phyloP scores from a whole-genome alignment of 1,284 basidiomycete species.

The Meripilus lineatus region DNA sequence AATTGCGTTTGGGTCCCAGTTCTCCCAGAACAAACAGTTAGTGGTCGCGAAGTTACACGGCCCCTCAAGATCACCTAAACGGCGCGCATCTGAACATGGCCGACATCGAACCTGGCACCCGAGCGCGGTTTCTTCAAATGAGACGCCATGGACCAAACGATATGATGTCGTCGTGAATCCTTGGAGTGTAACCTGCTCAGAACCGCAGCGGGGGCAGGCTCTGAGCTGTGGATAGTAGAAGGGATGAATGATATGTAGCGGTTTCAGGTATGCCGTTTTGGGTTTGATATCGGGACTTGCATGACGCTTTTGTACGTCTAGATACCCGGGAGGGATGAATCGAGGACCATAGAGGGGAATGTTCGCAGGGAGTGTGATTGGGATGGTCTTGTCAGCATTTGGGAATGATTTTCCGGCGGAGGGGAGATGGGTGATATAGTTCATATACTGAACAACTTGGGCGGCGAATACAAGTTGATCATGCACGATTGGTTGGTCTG shows the following conservation, averaged over 20 bases:
- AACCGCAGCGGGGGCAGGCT: slow-evolving; percentile 13
- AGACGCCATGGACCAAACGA: slow-evolving; percentile 13
- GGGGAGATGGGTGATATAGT: background rate
- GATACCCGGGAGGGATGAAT: slow-evolving; percentile 7
- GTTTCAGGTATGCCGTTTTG: slow-evolving; percentile 11
- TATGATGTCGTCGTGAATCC: slow-evolving; percentile 11
- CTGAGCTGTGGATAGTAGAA: slow-evolving; percentile 13
- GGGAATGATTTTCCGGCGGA: background rate
- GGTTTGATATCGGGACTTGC: slow-evolving; percentile 2
- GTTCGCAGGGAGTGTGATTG: background rate
- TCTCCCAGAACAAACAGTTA: slow-evolving; percentile 11
- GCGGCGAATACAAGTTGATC: slow-evolving; percentile 1
- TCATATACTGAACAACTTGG: slow-evolving; percentile 1
- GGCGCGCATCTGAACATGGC: background rate
- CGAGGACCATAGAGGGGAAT: slow-evolving; percentile 5
- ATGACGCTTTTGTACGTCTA: background rate
- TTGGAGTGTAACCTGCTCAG: slow-evolving; percentile 3
- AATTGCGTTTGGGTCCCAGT: slow-evolving; percentile 8
- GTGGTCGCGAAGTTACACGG: slow-evolving; percentile 12
- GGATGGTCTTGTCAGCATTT: background rate
- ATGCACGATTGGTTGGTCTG: background rate
- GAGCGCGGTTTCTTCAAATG: slow-evolving; percentile 13
- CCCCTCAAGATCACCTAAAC: background rate
- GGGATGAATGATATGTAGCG: slow-evolving; percentile 16
- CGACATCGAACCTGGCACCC: slow-evolving; percentile 16